These are phyloP conservation scores for Pseudogymnoascus pannorum DNA, from an alignment of 2,329 filamentous ascomycete species.

Conservation along the genomic window DNA sequence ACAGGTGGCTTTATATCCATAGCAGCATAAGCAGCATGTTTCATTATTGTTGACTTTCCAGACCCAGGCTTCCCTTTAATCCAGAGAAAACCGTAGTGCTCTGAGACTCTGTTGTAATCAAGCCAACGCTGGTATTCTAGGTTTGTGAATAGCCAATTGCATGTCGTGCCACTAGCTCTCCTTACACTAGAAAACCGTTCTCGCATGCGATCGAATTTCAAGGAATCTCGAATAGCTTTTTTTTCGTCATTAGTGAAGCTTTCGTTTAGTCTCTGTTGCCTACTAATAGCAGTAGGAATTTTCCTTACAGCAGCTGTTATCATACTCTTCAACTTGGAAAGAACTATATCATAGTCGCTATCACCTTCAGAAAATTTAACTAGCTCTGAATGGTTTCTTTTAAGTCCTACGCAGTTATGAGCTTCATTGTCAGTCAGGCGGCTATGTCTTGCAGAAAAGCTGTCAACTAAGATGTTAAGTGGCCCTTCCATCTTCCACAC, in stretches of 20 bases:
- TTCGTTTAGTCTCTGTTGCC: neutral
- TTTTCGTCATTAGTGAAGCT: neutral
- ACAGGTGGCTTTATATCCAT: constrained; percentile 7
- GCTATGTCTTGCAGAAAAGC: neutral
- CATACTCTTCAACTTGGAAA: neutral
- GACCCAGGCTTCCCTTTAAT: constrained; percentile 40
- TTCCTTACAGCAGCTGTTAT: neutral
- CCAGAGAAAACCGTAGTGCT: constrained; percentile 38
- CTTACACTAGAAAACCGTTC: neutral
- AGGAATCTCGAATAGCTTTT: neutral
- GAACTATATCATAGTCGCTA: constrained; percentile 1
- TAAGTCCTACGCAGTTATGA: constrained; percentile 1
- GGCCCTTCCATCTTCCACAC: constrained; percentile 8
- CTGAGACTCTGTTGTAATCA: constrained; percentile 20
- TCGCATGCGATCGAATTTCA: neutral
- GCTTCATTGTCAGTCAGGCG: neutral
- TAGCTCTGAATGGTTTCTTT: constrained; percentile 9
- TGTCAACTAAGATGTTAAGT: constrained; percentile 5
- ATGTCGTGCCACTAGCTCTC: constrained; percentile 32
- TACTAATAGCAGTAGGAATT: neutral
- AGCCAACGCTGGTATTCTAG: constrained; percentile 33
- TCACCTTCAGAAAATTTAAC: constrained; percentile 11
- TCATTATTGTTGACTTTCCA: constrained; percentile 40
- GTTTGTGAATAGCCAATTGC: constrained; percentile 34
- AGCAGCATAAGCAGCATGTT: constrained; percentile 27